Percentiles rank a stretch among this genome's conserved stretches.
These are phyloP conservation scores for Plasmodium blacklocki DNA, from an alignment of 169 alveolate genomes.

Conservation along the genomic window DNA sequence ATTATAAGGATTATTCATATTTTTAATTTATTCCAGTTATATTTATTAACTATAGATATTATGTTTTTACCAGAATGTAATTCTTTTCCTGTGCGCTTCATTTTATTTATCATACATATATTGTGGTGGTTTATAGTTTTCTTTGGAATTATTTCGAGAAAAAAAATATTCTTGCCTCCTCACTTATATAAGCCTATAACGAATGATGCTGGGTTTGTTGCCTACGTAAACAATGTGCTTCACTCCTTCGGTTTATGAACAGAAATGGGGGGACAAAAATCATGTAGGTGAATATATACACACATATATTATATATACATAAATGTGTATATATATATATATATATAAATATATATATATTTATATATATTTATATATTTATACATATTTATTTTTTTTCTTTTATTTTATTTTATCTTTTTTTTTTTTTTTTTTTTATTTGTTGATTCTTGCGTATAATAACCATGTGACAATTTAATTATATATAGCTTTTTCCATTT, in stretches of 20 bases:
- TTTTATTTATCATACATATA: slow-evolving; percentile 40
- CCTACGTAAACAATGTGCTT: slow-evolving; percentile 33
- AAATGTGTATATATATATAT: not conserved
- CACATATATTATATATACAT: not conserved
- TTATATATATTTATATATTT: not conserved
- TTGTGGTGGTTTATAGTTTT: slow-evolving; percentile 58
- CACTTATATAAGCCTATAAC: slow-evolving; percentile 64
- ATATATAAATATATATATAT: not conserved
- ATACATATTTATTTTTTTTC: too few relatives aligned
- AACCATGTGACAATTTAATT: not conserved
- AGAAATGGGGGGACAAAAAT: not conserved
- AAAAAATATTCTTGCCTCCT: slow-evolving; percentile 59
- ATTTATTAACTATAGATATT: slow-evolving; percentile 36
- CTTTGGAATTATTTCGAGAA: slow-evolving; percentile 61
- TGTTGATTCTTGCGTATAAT: not conserved
- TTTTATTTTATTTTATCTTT: too few relatives aligned
- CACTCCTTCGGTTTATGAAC: slow-evolving; percentile 58
- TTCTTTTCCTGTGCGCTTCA: slow-evolving; percentile 45
- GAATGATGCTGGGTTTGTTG: slow-evolving; percentile 46
- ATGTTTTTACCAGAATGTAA: slow-evolving; percentile 73
- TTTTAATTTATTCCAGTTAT: slow-evolving; percentile 58
- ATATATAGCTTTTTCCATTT: not conserved
- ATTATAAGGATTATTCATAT: slow-evolving; percentile 56
- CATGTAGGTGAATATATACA: not conserved
- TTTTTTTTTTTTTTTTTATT: not conserved